These are phyloP conservation scores for Crithidia bombi DNA, from an alignment of 208 protist genomes.

Conservation along the genomic window DNA sequence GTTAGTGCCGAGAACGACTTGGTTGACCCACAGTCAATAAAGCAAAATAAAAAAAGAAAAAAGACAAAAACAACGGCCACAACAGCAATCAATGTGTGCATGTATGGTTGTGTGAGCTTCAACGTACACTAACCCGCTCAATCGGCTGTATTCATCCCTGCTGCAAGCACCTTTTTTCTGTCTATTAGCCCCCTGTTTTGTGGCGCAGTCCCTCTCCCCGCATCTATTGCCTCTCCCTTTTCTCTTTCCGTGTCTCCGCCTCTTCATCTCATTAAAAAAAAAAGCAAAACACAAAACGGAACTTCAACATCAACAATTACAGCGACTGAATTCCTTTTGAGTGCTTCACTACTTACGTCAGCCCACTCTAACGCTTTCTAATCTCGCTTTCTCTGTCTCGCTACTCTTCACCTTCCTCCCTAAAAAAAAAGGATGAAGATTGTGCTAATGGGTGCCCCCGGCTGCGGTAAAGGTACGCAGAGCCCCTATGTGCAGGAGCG, in stretches of 20 bases:
- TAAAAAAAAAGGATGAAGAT: constrained; percentile 71
- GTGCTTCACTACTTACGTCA: not conserved
- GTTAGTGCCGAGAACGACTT: too few relatives aligned
- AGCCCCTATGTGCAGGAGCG: constrained; percentile 87
- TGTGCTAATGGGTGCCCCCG: constrained; percentile 91
- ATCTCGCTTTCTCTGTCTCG: not conserved
- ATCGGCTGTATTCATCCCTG: too few relatives aligned
- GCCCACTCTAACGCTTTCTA: not conserved
- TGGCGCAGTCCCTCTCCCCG: too few relatives aligned
- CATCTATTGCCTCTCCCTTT: too few relatives aligned
- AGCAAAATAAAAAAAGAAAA: constrained; percentile 4
- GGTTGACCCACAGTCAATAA: too few relatives aligned
- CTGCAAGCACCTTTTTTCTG: not conserved
- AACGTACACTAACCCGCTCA: too few relatives aligned
- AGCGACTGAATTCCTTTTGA: constrained; percentile 2
- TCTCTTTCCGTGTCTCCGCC: too few relatives aligned
- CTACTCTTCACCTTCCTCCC: not conserved
- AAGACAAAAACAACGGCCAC: not conserved
- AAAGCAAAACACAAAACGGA: not conserved
- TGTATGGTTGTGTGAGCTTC: too few relatives aligned
- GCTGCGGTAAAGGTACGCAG: constrained; percentile 95
- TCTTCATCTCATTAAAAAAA: not conserved
- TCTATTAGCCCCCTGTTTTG: not conserved
- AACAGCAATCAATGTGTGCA: not conserved
- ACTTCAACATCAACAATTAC: not conserved